Evolutionary conservation across 2,329 filamentous ascomycete species (phyloP).

Genomic region (Clonostachys solani): DNA sequence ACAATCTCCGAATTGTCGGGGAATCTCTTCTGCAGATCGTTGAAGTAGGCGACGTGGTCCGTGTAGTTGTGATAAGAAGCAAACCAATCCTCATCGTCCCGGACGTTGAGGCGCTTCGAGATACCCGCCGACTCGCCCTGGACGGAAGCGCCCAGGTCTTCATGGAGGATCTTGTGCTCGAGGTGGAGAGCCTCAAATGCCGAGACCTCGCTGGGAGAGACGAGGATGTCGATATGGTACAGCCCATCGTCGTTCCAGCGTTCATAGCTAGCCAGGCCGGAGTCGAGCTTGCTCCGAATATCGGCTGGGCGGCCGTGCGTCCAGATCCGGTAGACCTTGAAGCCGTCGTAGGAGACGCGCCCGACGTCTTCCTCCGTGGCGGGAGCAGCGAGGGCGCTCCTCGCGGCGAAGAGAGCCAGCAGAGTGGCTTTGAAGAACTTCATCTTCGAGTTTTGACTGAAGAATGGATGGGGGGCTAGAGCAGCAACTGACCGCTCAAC

Average conservation of each 20-base stretch:
- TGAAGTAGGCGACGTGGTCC: constrained; percentile 42
- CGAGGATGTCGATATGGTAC: constrained; percentile 20
- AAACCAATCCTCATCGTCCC: constrained; percentile 34
- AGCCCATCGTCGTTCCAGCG: constrained; percentile 10
- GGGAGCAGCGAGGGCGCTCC: not conserved
- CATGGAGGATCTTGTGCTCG: constrained; percentile 19
- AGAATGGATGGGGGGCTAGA: too few relatives aligned
- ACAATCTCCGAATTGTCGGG: constrained; percentile 41
- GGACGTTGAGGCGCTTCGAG: constrained; percentile 11
- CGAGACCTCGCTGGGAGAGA: constrained; percentile 18
- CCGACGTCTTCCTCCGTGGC: not conserved
- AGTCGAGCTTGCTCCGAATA: constrained; percentile 23
- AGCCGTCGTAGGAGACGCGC: constrained; percentile 17
- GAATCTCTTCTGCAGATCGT: constrained; percentile 32
- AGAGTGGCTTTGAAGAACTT: not conserved
- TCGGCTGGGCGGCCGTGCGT: constrained; percentile 31
- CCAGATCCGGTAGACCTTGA: constrained; percentile 36
- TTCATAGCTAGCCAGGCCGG: constrained; percentile 8
- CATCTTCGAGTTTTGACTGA: not conserved
- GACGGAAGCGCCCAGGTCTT: constrained; percentile 21
- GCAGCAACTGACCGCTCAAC: too few relatives aligned
- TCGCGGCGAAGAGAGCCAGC: not conserved
- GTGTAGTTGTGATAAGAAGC: constrained; percentile 43
- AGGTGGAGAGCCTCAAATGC: constrained; percentile 20
- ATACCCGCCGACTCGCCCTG: constrained; percentile 13